Base-by-base conservation (phyloP, 2,329 filamentous ascomycete genomes). In the Mycosphaerella sp. region DNA sequence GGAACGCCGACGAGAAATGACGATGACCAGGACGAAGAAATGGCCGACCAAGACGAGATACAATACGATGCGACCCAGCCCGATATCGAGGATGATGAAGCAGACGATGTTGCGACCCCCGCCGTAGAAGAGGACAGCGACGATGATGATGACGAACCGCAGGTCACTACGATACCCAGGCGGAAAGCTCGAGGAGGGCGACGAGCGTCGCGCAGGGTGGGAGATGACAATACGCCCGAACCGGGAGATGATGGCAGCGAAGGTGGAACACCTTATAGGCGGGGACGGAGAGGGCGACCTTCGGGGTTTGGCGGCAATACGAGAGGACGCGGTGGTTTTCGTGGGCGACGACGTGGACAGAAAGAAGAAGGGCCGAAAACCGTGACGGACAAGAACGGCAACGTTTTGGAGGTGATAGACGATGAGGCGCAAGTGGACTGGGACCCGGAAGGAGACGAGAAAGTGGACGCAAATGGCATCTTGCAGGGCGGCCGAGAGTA, bases 321-420 rank as follows among this genome's bases (percentile, higher is more conserved):
- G 7, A 54, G 66, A 47, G 73, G 73, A 34, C 69, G 77, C 52
- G 80, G 79, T 49, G 83, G 82, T 17, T 74, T 88, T 57, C 89
- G 90, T 83, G 82, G 88, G 75, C 71, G 88, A 73, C 63, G 85
- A 74, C 84, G 86, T 53, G 85, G 84, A 39, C 81, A 84, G 4
- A 82, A 84, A 11, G 84, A 85, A 39, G 88, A 91, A 66, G 84
- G 88, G 46, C 89, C 85, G 1, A 83, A 90, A 66, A 87, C 95
- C 57, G 84, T 89, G 4, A 86, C 95, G 56, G 93, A 97, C 72
- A 95, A 95, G 67, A 90, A 96, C 65, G 93, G 93, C 48, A 95
- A 90, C 55, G 84, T 89, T 72, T 85, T 92, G 73, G 87, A 93
- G 66, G 92, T 98, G 54, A 80, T 89, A 56, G 81, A 95, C 67